Conservation (phyloP, 2,329 filamentous ascomycete species). For the Fusarium cicatricum region DNA sequence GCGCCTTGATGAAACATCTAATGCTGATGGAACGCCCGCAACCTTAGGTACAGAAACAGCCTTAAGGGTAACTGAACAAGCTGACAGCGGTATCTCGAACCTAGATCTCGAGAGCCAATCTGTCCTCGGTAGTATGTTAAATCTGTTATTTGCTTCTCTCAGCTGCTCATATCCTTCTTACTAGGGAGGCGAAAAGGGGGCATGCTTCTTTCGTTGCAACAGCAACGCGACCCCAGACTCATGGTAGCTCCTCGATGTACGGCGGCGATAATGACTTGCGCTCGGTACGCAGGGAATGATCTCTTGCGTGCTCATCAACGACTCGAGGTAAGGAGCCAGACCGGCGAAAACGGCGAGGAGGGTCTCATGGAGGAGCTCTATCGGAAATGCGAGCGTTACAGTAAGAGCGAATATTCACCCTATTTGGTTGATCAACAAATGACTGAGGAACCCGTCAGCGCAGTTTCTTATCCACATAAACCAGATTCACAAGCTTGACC, state of each 20-base stretch:
- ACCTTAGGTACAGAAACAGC: neutral
- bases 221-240: conserved; percentile 4
- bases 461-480: neutral
- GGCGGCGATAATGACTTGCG: neutral
- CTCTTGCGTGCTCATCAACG: neutral
- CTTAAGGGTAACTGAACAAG: neutral
- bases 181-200: neutral
- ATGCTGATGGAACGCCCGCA: neutral
- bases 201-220: neutral
- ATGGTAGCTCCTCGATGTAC: conserved; percentile 7
- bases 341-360: neutral
- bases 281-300: neutral
- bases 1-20: neutral
- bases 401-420: neutral
- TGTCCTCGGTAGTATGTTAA: neutral
- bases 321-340: neutral
- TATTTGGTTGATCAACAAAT: neutral
- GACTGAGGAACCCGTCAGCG: neutral
- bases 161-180: neutral
- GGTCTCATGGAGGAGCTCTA: neutral
- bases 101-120: neutral
- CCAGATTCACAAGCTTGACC: neutral
- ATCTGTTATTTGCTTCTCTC: neutral
- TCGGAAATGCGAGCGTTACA: neutral
- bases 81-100: neutral